These are phyloP conservation scores for Vitis cinerea DNA, from an alignment of 164 flowering plant genomes.

Conservation along the genomic window DNA sequence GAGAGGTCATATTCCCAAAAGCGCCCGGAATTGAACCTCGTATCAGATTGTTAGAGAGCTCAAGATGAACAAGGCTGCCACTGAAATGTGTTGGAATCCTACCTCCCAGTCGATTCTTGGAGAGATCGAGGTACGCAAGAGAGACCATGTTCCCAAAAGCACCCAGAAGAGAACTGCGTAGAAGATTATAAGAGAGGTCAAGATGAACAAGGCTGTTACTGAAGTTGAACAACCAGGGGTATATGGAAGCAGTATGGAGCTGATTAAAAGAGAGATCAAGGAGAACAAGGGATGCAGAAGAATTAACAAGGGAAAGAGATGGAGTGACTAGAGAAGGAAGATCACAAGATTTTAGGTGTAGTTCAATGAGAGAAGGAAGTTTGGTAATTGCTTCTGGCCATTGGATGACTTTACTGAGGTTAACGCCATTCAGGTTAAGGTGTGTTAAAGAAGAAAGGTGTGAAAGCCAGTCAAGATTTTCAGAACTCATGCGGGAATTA, in stretches of 20 bases:
- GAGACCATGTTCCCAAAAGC: background rate
- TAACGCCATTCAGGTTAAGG: slow-evolving; percentile 1
- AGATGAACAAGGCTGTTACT: too few species aligned
- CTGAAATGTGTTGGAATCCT: too few species aligned
- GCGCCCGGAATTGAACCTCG: too few species aligned
- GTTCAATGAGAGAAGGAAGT: slow-evolving; percentile 16
- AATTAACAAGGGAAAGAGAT: background rate
- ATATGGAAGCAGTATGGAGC: background rate
- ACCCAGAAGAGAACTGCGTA: too few species aligned
- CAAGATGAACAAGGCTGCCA: too few species aligned
- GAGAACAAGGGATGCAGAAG: background rate
- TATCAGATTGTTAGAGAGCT: too few species aligned
- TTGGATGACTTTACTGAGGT: slow-evolving; percentile 1
- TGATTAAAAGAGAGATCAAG: slow-evolving; percentile 4
- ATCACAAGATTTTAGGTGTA: slow-evolving; percentile 1
- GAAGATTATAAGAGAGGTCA: too few species aligned
- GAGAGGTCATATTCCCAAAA: too few species aligned
- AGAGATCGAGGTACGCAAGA: background rate
- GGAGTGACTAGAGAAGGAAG: background rate
- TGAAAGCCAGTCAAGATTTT: slow-evolving; percentile 17
- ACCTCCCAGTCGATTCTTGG: too few species aligned
- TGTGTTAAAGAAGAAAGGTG: slow-evolving; percentile 3
- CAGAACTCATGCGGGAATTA: background rate
- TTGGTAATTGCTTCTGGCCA: slow-evolving; percentile 10
- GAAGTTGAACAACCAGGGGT: slow-evolving; percentile 7